phyloP scores from a whole-genome alignment of 2,329 filamentous ascomycete genomes.

The Huntiella omanensis region DNA sequence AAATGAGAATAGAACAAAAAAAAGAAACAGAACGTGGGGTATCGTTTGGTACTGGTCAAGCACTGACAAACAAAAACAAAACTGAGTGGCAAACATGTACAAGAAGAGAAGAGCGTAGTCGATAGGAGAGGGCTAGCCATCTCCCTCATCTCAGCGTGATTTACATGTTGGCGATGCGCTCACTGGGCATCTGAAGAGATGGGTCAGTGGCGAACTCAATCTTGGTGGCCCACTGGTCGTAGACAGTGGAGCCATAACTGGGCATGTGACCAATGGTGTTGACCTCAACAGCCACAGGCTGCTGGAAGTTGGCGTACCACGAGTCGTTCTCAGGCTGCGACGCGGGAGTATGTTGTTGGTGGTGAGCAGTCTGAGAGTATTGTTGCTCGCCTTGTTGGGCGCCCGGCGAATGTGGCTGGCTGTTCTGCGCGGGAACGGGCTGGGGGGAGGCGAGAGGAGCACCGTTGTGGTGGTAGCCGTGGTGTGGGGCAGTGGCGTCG shows the following conservation, averaged over 20 bases:
- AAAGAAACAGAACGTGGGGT: constrained; percentile 11
- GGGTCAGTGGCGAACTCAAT: constrained; percentile 35
- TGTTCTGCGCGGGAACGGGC: constrained; percentile 17
- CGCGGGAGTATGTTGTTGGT: constrained; percentile 16
- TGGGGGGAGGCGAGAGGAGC: constrained; percentile 16
- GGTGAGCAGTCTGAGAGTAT: constrained; percentile 19
- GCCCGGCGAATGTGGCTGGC: constrained; percentile 18
- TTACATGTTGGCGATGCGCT: constrained; percentile 37
- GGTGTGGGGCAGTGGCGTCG: constrained; percentile 18
- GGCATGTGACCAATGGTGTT: constrained; percentile 33
- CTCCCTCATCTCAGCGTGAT: background rate
- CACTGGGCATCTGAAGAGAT: constrained; percentile 39
- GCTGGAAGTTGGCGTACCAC: constrained; percentile 37
- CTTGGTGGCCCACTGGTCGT: constrained; percentile 35
- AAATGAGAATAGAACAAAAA: constrained; percentile 7
- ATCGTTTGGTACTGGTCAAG: constrained; percentile 12
- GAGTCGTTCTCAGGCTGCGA: constrained; percentile 27
- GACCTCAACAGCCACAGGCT: constrained; percentile 31
- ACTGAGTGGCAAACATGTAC: constrained; percentile 6
- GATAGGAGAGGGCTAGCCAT: no score
- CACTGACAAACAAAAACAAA: constrained; percentile 10
- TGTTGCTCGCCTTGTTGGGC: constrained; percentile 16
- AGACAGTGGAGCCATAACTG: constrained; percentile 29
- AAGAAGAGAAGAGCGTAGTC: background rate
- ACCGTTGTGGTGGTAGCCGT: constrained; percentile 15